These are phyloP conservation scores for Ceratopteris richardii DNA, from an alignment of 75 land plant species.

Conservation along the genomic window DNA sequence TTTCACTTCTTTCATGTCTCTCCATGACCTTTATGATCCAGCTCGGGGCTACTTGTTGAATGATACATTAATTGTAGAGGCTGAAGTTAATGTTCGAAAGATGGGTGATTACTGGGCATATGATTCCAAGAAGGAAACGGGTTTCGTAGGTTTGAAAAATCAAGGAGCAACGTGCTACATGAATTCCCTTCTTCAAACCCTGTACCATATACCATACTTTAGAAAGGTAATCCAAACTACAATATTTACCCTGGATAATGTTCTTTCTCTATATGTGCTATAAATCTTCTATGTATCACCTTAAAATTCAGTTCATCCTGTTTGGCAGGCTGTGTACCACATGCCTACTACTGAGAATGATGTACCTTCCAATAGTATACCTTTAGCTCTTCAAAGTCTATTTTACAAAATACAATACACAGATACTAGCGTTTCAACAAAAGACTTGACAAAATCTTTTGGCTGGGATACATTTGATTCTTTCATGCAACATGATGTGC, in stretches of 20 bases:
- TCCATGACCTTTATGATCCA: constrained; percentile 74
- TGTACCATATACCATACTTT: constrained; percentile 89
- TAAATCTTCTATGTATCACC: background rate
- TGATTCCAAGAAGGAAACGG: constrained; percentile 87
- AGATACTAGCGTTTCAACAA: constrained; percentile 62
- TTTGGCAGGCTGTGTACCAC: constrained; percentile 24
- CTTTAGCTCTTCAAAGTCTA: constrained; percentile 42
- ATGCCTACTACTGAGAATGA: constrained; percentile 51
- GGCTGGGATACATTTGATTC: constrained; percentile 56
- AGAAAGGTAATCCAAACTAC: too few species aligned
- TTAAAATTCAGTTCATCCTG: background rate
- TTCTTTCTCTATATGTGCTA: background rate
- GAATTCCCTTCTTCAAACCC: constrained; percentile 69
- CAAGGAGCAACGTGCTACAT: constrained; percentile 93
- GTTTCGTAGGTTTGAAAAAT: constrained; percentile 87
- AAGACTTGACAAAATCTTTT: constrained; percentile 65
- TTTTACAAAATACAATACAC: constrained; percentile 58
- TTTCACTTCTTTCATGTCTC: constrained; percentile 93
- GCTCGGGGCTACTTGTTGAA: constrained; percentile 63
- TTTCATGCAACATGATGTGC: constrained; percentile 64
- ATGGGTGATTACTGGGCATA: constrained; percentile 74
- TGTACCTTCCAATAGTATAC: constrained; percentile 42
- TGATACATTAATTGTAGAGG: constrained; percentile 65
- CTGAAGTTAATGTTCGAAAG: constrained; percentile 60
- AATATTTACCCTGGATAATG: too few species aligned